Evolutionary conservation across 2,329 filamentous ascomycete species (phyloP), one percentile per base, ranked within the genome.

Genomic region (Blastomyces silverae): DNA sequence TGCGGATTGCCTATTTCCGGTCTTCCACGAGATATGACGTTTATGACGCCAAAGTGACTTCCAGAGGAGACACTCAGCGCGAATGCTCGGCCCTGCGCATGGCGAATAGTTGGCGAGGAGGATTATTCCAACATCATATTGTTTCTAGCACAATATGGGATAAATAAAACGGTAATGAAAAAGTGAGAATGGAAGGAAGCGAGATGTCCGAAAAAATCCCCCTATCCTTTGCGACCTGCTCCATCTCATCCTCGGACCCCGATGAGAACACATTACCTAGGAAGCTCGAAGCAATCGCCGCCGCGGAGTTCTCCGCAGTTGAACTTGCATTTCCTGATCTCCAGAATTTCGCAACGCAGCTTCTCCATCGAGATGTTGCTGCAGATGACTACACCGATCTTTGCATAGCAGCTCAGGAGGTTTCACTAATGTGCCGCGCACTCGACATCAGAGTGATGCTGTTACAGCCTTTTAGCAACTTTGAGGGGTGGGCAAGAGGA

Each of bases 271-370:
- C 73, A 0, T 71, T 81, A 3, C 73, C 75, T 1, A 68, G 68
- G 13, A 79, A 76, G 62, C 75, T 80, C 8, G 68, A 76, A 68
- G 75, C 77, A 48, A 78, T 80, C 42, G 69, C 73, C 39, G 65
- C 69, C 48, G 77, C 78, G 3, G 76, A 76, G 7, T 81, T 91
- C 73, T 77, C 81, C 13, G 88, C 82, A 17, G 87, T 92, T 65
- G 90, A 92, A 75, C 83, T 92, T 8, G 86, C 86, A 0, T 90
- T 92, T 77, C 87, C 88, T 0, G 89, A 92, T 69, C 84, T 93
- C 2, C 74, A 88, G 13, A 77, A 82, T 6, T 90, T 89, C 69
- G 87, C 85, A 3, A 78, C 78, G 3, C 75, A 81, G 2, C 74
- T 85, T 3, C 78, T 82, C 17, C 76, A 80, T 42, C 76, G 80